Conservation (phyloP, 805 yeast genomes). For the Barnettozyma siamensis region DNA sequence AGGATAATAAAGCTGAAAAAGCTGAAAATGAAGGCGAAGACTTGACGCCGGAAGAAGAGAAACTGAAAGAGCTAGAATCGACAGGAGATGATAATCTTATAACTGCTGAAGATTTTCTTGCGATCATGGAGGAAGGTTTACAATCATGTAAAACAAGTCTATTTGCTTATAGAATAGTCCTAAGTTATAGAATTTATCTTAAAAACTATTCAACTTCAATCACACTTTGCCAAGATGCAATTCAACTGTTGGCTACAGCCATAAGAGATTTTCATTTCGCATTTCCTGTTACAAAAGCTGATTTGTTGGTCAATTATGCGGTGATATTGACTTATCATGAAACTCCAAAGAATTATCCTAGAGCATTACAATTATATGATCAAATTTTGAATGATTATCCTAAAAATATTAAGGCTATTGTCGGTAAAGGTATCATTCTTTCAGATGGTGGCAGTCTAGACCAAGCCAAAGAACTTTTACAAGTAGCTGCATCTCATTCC, state of each 20-base stretch:
- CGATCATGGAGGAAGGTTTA: constrained; percentile 47
- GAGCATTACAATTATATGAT: constrained; percentile 70
- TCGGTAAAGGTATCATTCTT: constrained; percentile 78
- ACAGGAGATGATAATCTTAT: constrained; percentile 22
- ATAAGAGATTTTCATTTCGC: constrained; percentile 41
- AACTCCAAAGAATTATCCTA: constrained; percentile 79
- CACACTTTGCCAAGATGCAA: constrained; percentile 53
- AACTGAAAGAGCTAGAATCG: constrained; percentile 18
- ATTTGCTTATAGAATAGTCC: constrained; percentile 60
- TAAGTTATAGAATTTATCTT: constrained; percentile 51
- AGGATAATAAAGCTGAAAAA: constrained; percentile 13
- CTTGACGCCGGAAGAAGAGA: constrained; percentile 21
- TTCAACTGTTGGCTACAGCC: constrained; percentile 45
- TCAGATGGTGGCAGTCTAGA: constrained; percentile 56
- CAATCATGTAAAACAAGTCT: constrained; percentile 41
- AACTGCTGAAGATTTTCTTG: constrained; percentile 46
- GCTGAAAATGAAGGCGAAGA: constrained; percentile 12
- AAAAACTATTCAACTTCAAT: constrained; percentile 62
- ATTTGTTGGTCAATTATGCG: constrained; percentile 62
- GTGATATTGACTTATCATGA: constrained; percentile 77
- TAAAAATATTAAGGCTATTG: constrained; percentile 51
- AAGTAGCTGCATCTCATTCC: constrained; percentile 44
- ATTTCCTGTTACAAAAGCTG: constrained; percentile 48
- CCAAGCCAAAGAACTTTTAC: constrained; percentile 50
- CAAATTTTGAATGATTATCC: constrained; percentile 44